phyloP scores from a whole-genome alignment of 2,329 filamentous ascomycete genomes.

The Hypomyces perniciosus region DNA sequence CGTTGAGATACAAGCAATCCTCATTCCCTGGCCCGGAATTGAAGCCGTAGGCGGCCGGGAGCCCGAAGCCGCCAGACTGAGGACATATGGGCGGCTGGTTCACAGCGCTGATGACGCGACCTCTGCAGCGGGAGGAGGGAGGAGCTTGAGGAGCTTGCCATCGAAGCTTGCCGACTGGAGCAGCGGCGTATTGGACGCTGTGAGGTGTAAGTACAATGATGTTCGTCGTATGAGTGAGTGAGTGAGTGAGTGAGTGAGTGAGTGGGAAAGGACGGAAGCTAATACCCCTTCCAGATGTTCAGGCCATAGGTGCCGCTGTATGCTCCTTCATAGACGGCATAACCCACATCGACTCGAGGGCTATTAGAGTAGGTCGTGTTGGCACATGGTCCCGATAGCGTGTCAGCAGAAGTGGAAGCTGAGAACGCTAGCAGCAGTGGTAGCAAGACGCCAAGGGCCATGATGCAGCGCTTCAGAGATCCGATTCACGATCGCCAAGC shows the following conservation, averaged over 20 bases:
- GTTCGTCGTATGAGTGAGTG: background rate
- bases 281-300: constrained; percentile 41
- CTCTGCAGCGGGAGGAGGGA: background rate
- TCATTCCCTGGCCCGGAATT: constrained; percentile 28
- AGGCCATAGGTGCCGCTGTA: constrained; percentile 32
- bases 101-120: constrained; percentile 18
- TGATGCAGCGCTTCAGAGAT: too few relatives aligned
- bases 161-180: constrained; percentile 37
- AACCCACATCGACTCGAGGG: constrained; percentile 28
- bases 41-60: constrained; percentile 19
- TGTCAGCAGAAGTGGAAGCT: background rate
- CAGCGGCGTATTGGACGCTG: constrained; percentile 40
- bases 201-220: background rate
- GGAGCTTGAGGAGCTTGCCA: constrained; percentile 33
- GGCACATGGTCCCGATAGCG: background rate
- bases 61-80: constrained; percentile 24
- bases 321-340: constrained; percentile 39
- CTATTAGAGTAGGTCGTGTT: background rate
- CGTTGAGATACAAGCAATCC: constrained; percentile 42
- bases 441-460: too few relatives aligned
- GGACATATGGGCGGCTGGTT: constrained; percentile 25
- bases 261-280: background rate
- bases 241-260: background rate
- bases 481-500: too few relatives aligned
- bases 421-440: too few relatives aligned